A percentile compares a stretch with the other conserved stretches of the same genome.
Evolutionary conservation across 768 basidiomycete genomes (phyloP).

Genomic region (Harrya chromipes): DNA sequence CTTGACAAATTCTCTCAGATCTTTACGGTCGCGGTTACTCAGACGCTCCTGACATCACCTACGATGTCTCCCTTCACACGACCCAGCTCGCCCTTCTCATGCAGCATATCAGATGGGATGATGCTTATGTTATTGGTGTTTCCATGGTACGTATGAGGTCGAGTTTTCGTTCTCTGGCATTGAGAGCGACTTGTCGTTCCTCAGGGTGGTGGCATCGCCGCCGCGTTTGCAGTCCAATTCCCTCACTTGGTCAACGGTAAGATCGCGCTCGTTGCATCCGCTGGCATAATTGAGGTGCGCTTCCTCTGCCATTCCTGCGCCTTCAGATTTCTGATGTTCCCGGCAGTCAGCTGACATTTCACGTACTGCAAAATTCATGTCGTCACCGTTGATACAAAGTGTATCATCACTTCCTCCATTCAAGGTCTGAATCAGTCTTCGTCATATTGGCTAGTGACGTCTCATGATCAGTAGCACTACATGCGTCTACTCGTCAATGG

Average conservation of each 20-base stretch:
- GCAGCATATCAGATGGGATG: constrained; percentile 73
- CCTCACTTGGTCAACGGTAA: constrained; percentile 67
- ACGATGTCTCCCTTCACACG: constrained; percentile 62
- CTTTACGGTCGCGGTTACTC: constrained; percentile 83
- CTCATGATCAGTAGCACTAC: constrained; percentile 39
- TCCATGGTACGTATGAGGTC: constrained; percentile 56
- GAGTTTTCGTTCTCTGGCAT: neutral
- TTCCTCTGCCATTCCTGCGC: neutral
- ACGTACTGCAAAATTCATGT: constrained; percentile 74
- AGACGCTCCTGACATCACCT: constrained; percentile 69
- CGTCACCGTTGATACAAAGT: constrained; percentile 68
- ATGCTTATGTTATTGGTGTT: constrained; percentile 61
- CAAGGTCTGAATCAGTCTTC: constrained; percentile 40
- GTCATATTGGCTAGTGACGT: neutral
- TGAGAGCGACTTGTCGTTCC: constrained; percentile 9
- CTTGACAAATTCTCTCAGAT: constrained; percentile 41
- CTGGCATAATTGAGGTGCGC: constrained; percentile 63
- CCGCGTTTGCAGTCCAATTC: constrained; percentile 67
- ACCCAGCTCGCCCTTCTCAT: constrained; percentile 81
- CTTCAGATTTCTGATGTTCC: neutral
- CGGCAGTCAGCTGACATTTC: constrained; percentile 63
- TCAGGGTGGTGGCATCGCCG: constrained; percentile 72
- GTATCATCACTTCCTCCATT: constrained; percentile 60
- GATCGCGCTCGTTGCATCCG: constrained; percentile 64
- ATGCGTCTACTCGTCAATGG: constrained; percentile 48